Evolutionary conservation across 352 stramenopile genomes (phyloP).

Genomic region (Proteromonas lacertae): DNA sequence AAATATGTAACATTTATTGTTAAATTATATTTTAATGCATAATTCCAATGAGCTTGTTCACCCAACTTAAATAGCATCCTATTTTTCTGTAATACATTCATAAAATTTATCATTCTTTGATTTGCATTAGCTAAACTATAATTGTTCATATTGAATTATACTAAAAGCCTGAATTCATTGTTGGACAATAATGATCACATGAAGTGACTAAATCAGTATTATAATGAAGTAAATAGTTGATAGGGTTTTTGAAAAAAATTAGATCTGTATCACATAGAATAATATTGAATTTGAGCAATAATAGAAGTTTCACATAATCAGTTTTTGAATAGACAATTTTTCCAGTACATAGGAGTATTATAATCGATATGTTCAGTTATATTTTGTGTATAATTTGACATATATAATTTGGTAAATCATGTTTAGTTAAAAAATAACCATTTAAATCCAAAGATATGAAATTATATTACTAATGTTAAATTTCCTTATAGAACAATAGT

Average conservation of each 20-base stretch:
- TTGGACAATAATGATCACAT: conserved; percentile 33
- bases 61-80: conserved; percentile 16
- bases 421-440: conserved; percentile 20
- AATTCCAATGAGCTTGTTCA: conserved; percentile 95
- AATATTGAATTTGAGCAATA: conserved; percentile 45
- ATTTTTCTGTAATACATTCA: conserved; percentile 24
- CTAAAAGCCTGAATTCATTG: conserved; percentile 19
- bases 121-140: conserved; percentile 47
- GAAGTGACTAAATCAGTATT: too few species aligned
- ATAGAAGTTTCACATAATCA: conserved; percentile 45
- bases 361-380: conserved; percentile 44
- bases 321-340: background rate
- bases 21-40: conserved; percentile 99
- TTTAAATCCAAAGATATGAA: conserved; percentile 22
- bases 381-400: conserved; percentile 43
- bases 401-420: conserved; percentile 32
- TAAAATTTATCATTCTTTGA: too few species aligned
- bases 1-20: too few species aligned
- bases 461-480: conserved; percentile 23
- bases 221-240: conserved; percentile 57
- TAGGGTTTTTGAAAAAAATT: conserved; percentile 34
- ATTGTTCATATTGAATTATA: conserved; percentile 28
- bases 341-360: conserved; percentile 39
- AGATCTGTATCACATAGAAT: conserved; percentile 49
- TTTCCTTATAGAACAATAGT: conserved; percentile 18